Percentiles rank a stretch among this genome's conserved stretches.
These are phyloP conservation scores for Mortierella sp. DNA, from an alignment of 371 early-diverging fungal genomes.

Conservation along the genomic window DNA sequence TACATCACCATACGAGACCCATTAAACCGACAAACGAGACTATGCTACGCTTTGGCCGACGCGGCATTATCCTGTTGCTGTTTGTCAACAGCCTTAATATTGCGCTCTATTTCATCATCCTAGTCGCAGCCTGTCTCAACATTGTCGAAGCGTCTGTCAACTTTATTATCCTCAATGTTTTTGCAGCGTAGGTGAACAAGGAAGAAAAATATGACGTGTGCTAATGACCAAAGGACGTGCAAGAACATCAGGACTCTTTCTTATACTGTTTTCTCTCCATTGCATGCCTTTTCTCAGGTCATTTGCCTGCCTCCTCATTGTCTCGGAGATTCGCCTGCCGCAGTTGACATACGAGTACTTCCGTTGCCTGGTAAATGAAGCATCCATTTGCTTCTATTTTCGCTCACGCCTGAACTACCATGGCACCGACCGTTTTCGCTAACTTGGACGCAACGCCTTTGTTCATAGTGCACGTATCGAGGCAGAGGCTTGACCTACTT, in stretches of 20 bases:
- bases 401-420: not conserved
- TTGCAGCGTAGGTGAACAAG: slow-evolving; percentile 38
- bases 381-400: not conserved
- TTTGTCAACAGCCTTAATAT: slow-evolving; percentile 54
- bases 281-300: slow-evolving; percentile 9
- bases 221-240: too few species aligned
- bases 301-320: slow-evolving; percentile 42
- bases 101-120: slow-evolving; percentile 40
- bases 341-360: slow-evolving; percentile 53
- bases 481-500: slow-evolving; percentile 53
- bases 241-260: too few species aligned
- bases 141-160: slow-evolving; percentile 53
- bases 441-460: not conserved
- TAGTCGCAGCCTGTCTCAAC: slow-evolving; percentile 52
- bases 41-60: slow-evolving; percentile 46
- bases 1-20: not conserved
- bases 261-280: not conserved
- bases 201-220: too few species aligned
- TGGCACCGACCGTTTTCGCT: not conserved
- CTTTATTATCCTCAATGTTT: slow-evolving; percentile 51
- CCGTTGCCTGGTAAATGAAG: slow-evolving; percentile 35
- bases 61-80: slow-evolving; percentile 48
- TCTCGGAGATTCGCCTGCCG: slow-evolving; percentile 51
- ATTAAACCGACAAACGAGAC: not conserved
- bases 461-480: slow-evolving; percentile 47